A percentile compares a stretch with the other conserved stretches of the same genome.
phyloP scores from a whole-genome alignment of 2,329 filamentous ascomycete genomes.

The Cadophora malorum region DNA sequence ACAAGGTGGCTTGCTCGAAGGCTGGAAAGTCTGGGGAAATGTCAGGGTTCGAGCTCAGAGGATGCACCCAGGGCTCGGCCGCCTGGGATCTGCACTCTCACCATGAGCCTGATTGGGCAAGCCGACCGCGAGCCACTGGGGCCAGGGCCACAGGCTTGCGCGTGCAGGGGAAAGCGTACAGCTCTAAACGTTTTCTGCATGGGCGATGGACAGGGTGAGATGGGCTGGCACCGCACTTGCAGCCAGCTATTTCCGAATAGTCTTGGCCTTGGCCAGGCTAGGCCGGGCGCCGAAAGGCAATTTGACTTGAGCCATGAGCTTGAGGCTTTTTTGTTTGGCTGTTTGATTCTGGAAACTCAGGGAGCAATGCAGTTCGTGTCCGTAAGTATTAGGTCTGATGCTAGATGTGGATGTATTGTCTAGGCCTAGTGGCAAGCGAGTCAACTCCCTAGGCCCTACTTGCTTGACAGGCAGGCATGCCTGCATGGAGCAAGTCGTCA shows the following conservation, averaged over 20 bases:
- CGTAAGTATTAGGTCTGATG: background rate
- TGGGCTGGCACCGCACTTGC: constrained; percentile 1
- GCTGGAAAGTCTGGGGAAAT: constrained; percentile 33
- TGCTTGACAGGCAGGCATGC: background rate
- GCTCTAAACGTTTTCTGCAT: constrained; percentile 35
- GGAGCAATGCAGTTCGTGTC: constrained; percentile 3
- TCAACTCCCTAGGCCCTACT: background rate
- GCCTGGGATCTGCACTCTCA: constrained; percentile 9
- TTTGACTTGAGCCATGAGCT: constrained; percentile 9
- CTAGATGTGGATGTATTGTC: background rate
- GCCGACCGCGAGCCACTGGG: background rate
- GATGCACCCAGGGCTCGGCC: background rate
- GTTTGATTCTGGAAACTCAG: background rate
- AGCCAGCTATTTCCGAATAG: constrained; percentile 10
- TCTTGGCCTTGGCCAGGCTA: background rate
- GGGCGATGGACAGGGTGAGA: constrained; percentile 3
- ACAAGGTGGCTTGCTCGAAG: constrained; percentile 29
- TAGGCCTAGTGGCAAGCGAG: background rate
- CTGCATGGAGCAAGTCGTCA: background rate
- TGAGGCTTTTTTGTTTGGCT: constrained; percentile 18
- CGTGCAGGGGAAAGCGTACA: constrained; percentile 29
- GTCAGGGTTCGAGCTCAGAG: constrained; percentile 4
- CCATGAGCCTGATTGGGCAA: background rate
- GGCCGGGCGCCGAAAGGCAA: background rate
- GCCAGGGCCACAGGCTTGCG: constrained; percentile 10